Base-by-base conservation (phyloP, 1,284 basidiomycete genomes). In the Ceratobasidium sp. region DNA sequence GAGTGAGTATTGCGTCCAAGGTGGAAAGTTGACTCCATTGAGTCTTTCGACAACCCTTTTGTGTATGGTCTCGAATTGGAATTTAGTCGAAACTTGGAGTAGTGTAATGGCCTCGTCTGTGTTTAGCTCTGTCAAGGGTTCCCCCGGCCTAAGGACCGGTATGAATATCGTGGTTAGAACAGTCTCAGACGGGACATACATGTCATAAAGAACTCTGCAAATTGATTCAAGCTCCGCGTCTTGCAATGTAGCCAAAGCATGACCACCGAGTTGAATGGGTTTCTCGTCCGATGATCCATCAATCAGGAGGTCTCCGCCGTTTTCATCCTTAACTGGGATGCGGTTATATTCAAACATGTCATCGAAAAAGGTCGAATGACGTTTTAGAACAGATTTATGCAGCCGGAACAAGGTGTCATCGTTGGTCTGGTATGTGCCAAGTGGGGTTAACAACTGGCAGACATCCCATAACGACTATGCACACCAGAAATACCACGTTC, bases 201-300 rank as follows among this genome's bases (percentile, higher is more conserved):
- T 59, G 17, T 71, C 56, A 61, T 61, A 71, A 13, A 71, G 33
- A 12, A 71, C 69, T 20, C 15, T 38, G 44, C 69, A 71, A 7
- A 71, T 71, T 9, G 42, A 26, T 26, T 71, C 69, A 12, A 71
- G 38, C 44, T 71, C 69, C 13, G 10, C 9, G 28, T 71, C 69
- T 6, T 46, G n/a, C 44, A 71, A 46, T 28, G 69, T 61, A 20
- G 69, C 69, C n/a, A 61, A 56, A 15, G 69, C 38, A 48, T 42
- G 69, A 20, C 77, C 68, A 17, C 70, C 61, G 3, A 78, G 50
- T 13, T 59, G 46, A 40, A 78, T 66, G 13, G 68, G 77, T 33
- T 78, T 50, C 9, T 71, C 70, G 61, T 78, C 77, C 46, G 77
- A 78, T 17, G 77, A 78, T 15, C 77, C 77, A 42, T 78, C 77